Evolutionary conservation across 306 rosid species (phyloP).

Genomic region (Alnus glutinosa): DNA sequence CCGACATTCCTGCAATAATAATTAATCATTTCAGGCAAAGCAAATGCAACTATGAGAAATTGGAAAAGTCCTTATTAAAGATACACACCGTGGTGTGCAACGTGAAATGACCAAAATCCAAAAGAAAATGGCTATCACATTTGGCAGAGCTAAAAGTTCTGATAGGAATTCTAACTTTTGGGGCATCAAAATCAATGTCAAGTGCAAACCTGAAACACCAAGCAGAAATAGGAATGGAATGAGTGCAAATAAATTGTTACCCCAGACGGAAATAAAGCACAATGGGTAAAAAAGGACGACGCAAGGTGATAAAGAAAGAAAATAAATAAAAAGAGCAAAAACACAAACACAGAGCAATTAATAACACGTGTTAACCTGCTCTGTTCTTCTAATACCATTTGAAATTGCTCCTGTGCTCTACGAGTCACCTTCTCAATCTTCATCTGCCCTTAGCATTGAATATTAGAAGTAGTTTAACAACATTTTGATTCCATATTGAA

Average conservation of each 20-base stretch:
- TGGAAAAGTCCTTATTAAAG: constrained; percentile 17
- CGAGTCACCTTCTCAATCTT: constrained; percentile 92
- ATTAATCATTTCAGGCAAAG: constrained; percentile 30
- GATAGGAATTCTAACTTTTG: constrained; percentile 95
- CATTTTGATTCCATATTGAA: background rate
- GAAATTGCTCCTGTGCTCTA: constrained; percentile 95
- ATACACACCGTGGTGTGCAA: constrained; percentile 75
- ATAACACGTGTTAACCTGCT: constrained; percentile 56
- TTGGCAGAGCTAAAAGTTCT: constrained; percentile 55
- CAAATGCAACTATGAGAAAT: constrained; percentile 27
- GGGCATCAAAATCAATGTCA: constrained; percentile 96
- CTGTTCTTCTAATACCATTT: constrained; percentile 87
- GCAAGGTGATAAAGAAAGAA: background rate
- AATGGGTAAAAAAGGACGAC: background rate
- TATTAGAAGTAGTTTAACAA: constrained; percentile 19
- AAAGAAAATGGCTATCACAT: constrained; percentile 82
- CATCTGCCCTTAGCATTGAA: constrained; percentile 54
- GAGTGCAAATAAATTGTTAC: constrained; percentile 8
- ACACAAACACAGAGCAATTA: background rate
- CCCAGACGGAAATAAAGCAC: background rate
- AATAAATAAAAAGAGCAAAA: constrained; percentile 6
- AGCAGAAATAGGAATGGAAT: constrained; percentile 26
- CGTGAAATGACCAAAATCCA: constrained; percentile 97
- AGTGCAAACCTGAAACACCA: constrained; percentile 81
- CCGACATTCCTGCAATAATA: constrained; percentile 64